phyloP scores from a whole-genome alignment of 2,329 filamentous ascomycete genomes.

The Akanthomyces uredinophilus region DNA sequence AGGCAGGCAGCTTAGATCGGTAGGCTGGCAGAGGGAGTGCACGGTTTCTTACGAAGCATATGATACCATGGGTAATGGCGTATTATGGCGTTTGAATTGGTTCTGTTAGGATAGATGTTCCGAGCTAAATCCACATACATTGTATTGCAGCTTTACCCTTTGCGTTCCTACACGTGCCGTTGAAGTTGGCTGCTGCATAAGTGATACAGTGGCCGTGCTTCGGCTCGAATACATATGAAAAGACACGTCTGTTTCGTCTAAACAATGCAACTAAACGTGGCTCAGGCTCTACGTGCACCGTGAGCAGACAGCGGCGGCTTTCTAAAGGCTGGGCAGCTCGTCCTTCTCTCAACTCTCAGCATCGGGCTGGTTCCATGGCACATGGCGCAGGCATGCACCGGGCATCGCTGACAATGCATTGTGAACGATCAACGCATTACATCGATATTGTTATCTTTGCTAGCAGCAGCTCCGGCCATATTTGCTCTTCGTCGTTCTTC shows the following conservation, averaged over 20 bases:
- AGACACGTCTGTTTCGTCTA: too few relatives aligned
- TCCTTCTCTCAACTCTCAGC: not conserved
- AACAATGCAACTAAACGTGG: too few relatives aligned
- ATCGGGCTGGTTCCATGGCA: not conserved
- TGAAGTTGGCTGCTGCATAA: too few relatives aligned
- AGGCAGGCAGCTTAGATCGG: constrained; percentile 52
- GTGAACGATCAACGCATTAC: too few relatives aligned
- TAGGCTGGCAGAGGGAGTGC: constrained; percentile 21
- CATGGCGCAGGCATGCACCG: not conserved
- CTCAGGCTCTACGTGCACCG: not conserved
- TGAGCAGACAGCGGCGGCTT: not conserved
- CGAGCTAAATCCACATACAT: not conserved
- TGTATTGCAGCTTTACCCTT: too few relatives aligned
- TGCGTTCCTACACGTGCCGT: too few relatives aligned
- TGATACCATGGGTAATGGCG: constrained; percentile 8
- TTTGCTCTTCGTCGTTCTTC: too few relatives aligned
- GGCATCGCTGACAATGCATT: not conserved
- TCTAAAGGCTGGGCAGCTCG: not conserved
- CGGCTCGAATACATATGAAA: too few relatives aligned
- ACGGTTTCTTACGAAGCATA: not conserved
- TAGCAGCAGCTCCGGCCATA: too few relatives aligned
- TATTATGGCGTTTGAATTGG: not conserved
- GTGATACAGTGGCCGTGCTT: too few relatives aligned
- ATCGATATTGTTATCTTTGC: too few relatives aligned
- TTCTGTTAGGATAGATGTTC: not conserved